Percentiles rank a stretch among this genome's conserved stretches.
These are phyloP conservation scores for Lodderomyces parapsilosis DNA, from an alignment of 1,139 yeast genomes.

Conservation along the genomic window DNA sequence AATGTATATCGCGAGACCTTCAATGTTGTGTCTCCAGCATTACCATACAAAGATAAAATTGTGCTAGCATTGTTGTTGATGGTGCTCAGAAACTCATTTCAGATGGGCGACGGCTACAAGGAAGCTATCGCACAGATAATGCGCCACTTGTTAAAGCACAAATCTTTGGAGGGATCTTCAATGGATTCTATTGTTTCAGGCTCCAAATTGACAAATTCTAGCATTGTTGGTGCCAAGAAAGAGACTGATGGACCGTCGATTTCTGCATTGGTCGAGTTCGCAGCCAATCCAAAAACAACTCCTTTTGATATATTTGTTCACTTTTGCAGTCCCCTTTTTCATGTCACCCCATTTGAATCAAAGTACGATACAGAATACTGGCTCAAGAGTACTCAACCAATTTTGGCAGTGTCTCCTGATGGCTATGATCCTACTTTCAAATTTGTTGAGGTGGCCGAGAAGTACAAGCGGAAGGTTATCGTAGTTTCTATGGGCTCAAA, in stretches of 20 bases:
- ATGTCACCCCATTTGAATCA: slow-evolving; percentile 10
- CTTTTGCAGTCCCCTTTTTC: slow-evolving; percentile 9
- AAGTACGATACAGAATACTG: slow-evolving; percentile 22
- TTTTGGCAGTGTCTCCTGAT: slow-evolving; percentile 57
- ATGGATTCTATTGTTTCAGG: neutral
- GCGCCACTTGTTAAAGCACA: neutral
- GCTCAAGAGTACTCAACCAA: slow-evolving; percentile 26
- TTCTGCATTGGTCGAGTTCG: slow-evolving; percentile 6
- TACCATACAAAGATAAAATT: slow-evolving; percentile 49
- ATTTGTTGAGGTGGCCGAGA: slow-evolving; percentile 45
- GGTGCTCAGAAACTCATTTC: neutral
- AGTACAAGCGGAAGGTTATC: slow-evolving; percentile 23
- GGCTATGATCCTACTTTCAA: slow-evolving; percentile 69
- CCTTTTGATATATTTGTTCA: slow-evolving; percentile 16
- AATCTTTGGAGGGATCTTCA: neutral
- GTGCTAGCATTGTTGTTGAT: slow-evolving; percentile 37
- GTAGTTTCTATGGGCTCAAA: slow-evolving; percentile 74
- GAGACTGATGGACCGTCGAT: too few relatives aligned
- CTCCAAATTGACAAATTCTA: neutral
- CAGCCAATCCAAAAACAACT: slow-evolving; percentile 6
- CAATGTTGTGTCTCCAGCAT: slow-evolving; percentile 43
- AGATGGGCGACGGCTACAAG: slow-evolving; percentile 21
- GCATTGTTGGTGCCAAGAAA: too few relatives aligned
- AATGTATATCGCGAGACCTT: slow-evolving; percentile 48
- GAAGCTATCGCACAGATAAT: slow-evolving; percentile 13